Percentiles rank a stretch among this genome's conserved stretches.
phyloP scores from a whole-genome alignment of 2,329 filamentous ascomycete species.

The Fusarium begoniae region DNA sequence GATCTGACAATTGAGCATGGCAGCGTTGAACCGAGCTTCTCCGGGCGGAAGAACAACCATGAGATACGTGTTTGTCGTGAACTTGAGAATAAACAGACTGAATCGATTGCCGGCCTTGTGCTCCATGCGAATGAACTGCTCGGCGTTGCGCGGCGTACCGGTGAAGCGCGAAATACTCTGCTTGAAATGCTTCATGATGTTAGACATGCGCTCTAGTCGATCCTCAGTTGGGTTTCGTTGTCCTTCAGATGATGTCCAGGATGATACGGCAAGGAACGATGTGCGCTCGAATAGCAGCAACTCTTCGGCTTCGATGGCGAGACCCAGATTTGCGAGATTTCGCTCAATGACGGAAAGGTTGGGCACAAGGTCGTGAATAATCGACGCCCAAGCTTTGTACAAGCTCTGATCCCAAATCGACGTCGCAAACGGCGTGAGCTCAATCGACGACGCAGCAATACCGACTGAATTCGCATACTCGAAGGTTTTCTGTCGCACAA shows the following conservation, averaged over 20 bases:
- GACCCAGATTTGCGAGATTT: conserved; percentile 82
- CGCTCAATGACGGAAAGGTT: conserved; percentile 89
- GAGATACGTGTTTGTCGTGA: conserved; percentile 97
- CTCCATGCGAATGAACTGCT: conserved; percentile 83
- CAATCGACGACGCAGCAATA: conserved; percentile 55
- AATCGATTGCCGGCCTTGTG: conserved; percentile 81
- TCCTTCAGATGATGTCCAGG: conserved; percentile 81
- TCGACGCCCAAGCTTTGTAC: conserved; percentile 98
- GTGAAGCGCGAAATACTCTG: conserved; percentile 81
- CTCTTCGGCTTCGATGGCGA: conserved; percentile 91
- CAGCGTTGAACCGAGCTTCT: conserved; percentile 90
- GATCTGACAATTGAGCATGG: conserved; percentile 88
- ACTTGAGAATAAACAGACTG: conserved; percentile 93
- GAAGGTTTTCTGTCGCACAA: conserved; percentile 78
- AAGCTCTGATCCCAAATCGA: conserved; percentile 99
- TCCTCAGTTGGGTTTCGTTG: conserved; percentile 87
- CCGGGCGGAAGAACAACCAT: conserved; percentile 91
- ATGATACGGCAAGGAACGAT: conserved; percentile 95
- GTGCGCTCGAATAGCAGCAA: conserved; percentile 94
- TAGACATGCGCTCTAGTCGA: conserved; percentile 91
- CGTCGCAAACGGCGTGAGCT: conserved; percentile 89
- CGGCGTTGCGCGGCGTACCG: conserved; percentile 80
- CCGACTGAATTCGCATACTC: conserved; percentile 57
- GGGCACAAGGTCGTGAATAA: conserved; percentile 97
- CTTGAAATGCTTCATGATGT: conserved; percentile 99